Evolutionary conservation across 139 green algal species (phyloP).

Genomic region (Picocystis salinarum): DNA sequence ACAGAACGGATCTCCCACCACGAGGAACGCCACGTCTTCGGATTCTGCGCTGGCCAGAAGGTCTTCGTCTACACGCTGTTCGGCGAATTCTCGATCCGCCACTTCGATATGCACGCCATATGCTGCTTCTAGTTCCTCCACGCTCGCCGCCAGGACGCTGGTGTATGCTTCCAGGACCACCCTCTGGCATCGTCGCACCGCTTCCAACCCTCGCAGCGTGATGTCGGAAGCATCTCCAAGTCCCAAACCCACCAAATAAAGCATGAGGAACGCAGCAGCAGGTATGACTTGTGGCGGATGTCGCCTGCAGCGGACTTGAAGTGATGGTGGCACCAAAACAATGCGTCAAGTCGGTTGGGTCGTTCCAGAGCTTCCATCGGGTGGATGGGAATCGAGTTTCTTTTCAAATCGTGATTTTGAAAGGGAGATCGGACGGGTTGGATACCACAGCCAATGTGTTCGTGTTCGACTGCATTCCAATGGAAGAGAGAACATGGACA

Average conservation of each 20-base stretch:
- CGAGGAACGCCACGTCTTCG: conserved; percentile 81
- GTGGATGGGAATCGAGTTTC: too few relatives aligned
- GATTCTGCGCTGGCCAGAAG: conserved; percentile 60
- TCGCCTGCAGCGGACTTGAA: too few relatives aligned
- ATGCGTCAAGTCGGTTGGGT: too few relatives aligned
- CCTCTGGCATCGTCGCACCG: conserved; percentile 32
- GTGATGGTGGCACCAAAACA: too few relatives aligned
- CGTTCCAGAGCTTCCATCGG: too few relatives aligned
- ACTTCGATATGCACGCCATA: neutral
- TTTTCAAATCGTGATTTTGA: too few relatives aligned
- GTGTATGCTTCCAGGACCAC: conserved; percentile 95
- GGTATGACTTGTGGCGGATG: too few relatives aligned
- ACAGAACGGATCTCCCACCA: conserved; percentile 93
- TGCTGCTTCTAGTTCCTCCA: conserved; percentile 45
- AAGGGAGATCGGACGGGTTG: too few relatives aligned
- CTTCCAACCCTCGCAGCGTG: conserved; percentile 63
- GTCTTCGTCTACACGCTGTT: conserved; percentile 49
- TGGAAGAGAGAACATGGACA: too few relatives aligned
- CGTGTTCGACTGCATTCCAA: too few relatives aligned
- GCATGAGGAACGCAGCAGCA: conserved; percentile 37
- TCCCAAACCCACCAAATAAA: conserved; percentile 84
- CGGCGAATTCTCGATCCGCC: too few relatives aligned
- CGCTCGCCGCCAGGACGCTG: conserved; percentile 75
- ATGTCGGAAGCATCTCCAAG: conserved; percentile 88
- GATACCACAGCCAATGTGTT: too few relatives aligned